Evolutionary conservation across 1,284 basidiomycete genomes (phyloP), one percentile per base, ranked within the genome.

Genomic region (Naganishia albida): DNA sequence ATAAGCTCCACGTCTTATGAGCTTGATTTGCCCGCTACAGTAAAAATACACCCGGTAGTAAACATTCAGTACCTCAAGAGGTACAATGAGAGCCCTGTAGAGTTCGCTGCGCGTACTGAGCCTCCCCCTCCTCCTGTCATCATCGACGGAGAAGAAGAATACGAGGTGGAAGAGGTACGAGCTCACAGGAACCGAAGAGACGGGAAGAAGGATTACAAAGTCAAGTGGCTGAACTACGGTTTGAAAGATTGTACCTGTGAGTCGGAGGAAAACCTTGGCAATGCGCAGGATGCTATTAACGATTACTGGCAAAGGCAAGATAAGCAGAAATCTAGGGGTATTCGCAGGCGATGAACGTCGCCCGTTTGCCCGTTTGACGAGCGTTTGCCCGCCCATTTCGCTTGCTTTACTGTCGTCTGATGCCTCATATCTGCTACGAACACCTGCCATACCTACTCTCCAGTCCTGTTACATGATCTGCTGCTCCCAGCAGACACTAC

Each of bases 41-140:
- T 39, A 10, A 43, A 43, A n/a, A 28, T 43, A 39, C 54, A 56
- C 26, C 54, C 54, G 15, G 30, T 28, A 16, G 40, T 56, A n/a
- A 56, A 56, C 42, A 8, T 42, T 15, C 30, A 56, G n/a, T 56
- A 56, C 38, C 39, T 56, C 12, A 56, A 56, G 26, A n/a, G 16
- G 10, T 56, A 56, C 54, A n/a, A 42, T 16, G 40, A 42, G 40
- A n/a, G 39, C 18, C 43, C 43, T 44, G 10, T n/a, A 2, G 13
- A 44, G 8, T 44, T 44, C 43, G 18, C 43, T 2, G 43, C 18
- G 18, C 18, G 43, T n/a, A 20, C n/a, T 44, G 43, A 44, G 15
- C 43, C 18, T 44, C 43, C 43, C 43, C 43, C 43, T 44, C 43
- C 43, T 44, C 18, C 43, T 20, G 43, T 16, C 18, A 44, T 44